These are phyloP conservation scores for Thelephora terrestris DNA, from an alignment of 1,284 basidiomycete genomes.

Conservation along the genomic window DNA sequence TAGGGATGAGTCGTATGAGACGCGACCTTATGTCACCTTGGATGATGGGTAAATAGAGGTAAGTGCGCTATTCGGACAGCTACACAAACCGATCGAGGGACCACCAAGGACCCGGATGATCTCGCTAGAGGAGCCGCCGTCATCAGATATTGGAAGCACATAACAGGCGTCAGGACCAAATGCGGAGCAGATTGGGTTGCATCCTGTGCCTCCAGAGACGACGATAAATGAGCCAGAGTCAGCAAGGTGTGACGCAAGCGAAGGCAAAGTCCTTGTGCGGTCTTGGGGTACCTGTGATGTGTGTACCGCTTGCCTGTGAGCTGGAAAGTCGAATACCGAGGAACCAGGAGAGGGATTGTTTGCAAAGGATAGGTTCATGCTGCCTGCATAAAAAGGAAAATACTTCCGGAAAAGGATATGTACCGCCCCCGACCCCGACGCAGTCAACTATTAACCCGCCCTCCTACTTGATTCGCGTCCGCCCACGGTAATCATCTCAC, in stretches of 20 bases:
- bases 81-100: constrained; percentile 59
- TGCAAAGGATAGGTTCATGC: no score
- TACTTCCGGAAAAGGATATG: no score
- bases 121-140: constrained; percentile 79
- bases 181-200: constrained; percentile 70
- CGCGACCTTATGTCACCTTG: constrained; percentile 76
- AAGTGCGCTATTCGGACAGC: not conserved
- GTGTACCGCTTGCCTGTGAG: constrained; percentile 21
- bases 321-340: constrained; percentile 63
- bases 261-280: not conserved
- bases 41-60: not conserved
- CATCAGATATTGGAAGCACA: constrained; percentile 77
- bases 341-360: constrained; percentile 37
- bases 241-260: not conserved
- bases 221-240: constrained; percentile 41
- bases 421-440: no score
- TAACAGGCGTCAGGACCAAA: constrained; percentile 58
- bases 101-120: constrained; percentile 78
- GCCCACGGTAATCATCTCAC: no score
- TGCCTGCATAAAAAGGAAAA: no score
- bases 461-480: no score
- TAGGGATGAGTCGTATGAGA: constrained; percentile 71
- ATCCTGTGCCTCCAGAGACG: constrained; percentile 76
- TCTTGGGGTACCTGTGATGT: not conserved
- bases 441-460: no score